These are phyloP conservation scores for Cercospora sesami DNA, from an alignment of 2,329 filamentous ascomycete species.

Conservation along the genomic window DNA sequence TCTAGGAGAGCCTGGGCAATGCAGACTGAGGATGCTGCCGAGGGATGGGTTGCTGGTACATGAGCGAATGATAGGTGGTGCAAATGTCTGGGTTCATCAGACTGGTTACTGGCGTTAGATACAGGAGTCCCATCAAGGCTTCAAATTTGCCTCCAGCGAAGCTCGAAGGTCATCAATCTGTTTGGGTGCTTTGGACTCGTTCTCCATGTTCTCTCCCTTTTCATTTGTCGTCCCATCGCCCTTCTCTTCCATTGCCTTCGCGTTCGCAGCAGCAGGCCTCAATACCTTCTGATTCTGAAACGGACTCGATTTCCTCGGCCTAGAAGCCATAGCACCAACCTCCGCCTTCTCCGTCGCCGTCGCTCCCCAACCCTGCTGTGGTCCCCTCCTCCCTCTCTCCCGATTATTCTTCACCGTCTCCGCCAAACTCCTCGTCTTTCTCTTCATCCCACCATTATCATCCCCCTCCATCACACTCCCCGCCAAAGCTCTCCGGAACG, in stretches of 20 bases:
- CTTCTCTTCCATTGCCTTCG: not conserved
- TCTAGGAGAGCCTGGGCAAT: not conserved
- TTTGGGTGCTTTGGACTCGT: not conserved
- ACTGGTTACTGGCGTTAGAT: not conserved
- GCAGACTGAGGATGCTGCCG: not conserved
- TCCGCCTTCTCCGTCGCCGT: not conserved
- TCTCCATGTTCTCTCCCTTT: no score
- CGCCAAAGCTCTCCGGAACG: not conserved
- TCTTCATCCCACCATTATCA: not conserved
- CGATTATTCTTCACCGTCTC: constrained; percentile 1
- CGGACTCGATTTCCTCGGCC: not conserved
- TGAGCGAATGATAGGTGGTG: not conserved
- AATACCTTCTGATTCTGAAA: not conserved
- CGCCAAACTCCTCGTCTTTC: not conserved
- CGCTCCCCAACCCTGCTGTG: not conserved
- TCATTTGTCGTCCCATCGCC: not conserved
- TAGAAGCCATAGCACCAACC: not conserved
- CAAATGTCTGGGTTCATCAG: not conserved
- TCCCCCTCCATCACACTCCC: not conserved
- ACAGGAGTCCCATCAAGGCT: not conserved
- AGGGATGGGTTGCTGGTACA: not conserved
- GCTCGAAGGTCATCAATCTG: not conserved
- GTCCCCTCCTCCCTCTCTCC: not conserved
- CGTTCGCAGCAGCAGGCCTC: not conserved
- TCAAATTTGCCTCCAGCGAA: not conserved